Base-by-base conservation (phyloP, 2,329 filamentous ascomycete genomes). In the Tolypocladium guangdongense region DNA sequence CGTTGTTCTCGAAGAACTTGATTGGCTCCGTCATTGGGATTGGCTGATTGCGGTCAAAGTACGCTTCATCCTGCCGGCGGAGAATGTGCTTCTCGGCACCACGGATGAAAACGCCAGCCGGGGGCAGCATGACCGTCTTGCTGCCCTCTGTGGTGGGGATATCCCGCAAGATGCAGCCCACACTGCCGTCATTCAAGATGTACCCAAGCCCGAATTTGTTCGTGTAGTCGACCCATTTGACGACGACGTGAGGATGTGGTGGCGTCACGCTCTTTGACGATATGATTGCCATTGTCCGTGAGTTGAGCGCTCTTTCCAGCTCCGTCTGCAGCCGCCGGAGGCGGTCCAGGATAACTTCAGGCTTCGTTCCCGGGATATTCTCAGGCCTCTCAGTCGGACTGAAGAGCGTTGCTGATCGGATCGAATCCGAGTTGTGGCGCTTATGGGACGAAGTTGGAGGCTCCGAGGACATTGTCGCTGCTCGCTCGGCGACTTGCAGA, bases 161-260 rank as follows among this genome's bases (percentile, higher is more conserved):
- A 54, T 78, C 79, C 27, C 77, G 74, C 50, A 83, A 71, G 49
- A 86, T 81, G 58, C 86, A 90, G 18, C 88, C 88, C 22, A 91
- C 84, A 57, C 84, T 90, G 33, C 88, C 88, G 59, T 92, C 87
- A 57, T 88, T 88, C 52, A 93, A 74, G 54, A 92, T 89, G 63
- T 92, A 93, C 37, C 88, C 88, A 18, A 93, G 77, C 14, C 88
- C 88, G 66, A 90, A 90, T 66, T 90, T 90, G 68, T 90, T 89
- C 55, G 87, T 90, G 67, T 93, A 93, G 66, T 93, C 88, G 7
- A 93, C 88, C 88, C 88, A 93, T 64, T 91, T 90, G 12, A 86
- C 80, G 14, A 86, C 82, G 46, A 86, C 80, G 64, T 83, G 71
- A 64, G 86, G 78, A 64, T 85, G 68, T 56, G 83, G 64, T 64